Percentiles rank a stretch among this genome's conserved stretches.
Conservation (phyloP, 2,329 filamentous ascomycete genomes). For the Penicillium fuscoglaucum region DNA sequence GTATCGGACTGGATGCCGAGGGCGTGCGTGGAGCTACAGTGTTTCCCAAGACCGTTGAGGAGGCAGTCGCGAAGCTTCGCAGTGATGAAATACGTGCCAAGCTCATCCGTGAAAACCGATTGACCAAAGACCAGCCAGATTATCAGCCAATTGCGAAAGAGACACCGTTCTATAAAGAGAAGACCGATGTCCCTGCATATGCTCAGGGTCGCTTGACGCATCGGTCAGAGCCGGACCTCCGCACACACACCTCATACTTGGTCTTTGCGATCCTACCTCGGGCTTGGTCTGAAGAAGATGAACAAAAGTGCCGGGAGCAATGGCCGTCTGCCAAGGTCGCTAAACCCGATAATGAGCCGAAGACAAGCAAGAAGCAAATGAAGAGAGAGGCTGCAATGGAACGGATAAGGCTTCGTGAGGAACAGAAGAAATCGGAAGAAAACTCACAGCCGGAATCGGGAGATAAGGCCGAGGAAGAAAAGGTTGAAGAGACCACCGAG, state of each 20-base stretch:
- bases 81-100: constrained; percentile 70
- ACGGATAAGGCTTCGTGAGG: constrained; percentile 13
- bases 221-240: constrained; percentile 81
- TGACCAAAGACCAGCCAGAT: constrained; percentile 24
- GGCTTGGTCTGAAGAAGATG: constrained; percentile 81
- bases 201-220: constrained; percentile 77
- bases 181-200: constrained; percentile 55
- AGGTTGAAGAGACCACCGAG: neutral
- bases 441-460: constrained; percentile 2
- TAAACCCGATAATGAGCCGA: constrained; percentile 22
- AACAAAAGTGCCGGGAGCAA: constrained; percentile 63
- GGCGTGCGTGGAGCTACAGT: constrained; percentile 66
- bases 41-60: constrained; percentile 67
- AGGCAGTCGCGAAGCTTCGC: constrained; percentile 72
- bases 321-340: constrained; percentile 63
- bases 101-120: constrained; percentile 57
- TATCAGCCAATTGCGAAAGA: constrained; percentile 23
- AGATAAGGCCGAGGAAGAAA: constrained; percentile 7
- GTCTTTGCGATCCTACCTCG: constrained; percentile 88
- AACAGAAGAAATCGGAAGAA: constrained; percentile 17
- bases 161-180: constrained; percentile 27
- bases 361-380: constrained; percentile 43
- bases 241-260: constrained; percentile 96
- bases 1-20: constrained; percentile 71
- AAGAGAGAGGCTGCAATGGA: constrained; percentile 52